Evolutionary conservation across 2,329 filamentous ascomycete species (phyloP).

Genomic region (Helotiales sp.): DNA sequence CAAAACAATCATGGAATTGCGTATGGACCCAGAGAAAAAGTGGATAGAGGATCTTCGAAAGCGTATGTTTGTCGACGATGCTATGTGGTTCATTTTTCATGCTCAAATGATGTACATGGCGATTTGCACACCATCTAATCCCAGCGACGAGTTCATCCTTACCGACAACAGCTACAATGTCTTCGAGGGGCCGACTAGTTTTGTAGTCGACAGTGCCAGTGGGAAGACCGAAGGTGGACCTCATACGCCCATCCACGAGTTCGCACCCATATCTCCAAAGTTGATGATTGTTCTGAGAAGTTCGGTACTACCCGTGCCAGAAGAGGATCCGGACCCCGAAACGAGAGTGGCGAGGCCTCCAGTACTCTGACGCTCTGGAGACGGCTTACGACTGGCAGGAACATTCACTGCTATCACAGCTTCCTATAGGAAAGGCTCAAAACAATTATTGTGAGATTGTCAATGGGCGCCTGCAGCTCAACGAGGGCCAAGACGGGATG

Average conservation of each 20-base stretch:
- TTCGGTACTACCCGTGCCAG: constrained; percentile 20
- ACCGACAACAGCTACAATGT: constrained; percentile 36
- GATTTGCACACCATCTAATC: constrained; percentile 32
- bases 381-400: background rate
- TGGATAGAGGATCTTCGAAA: constrained; percentile 33
- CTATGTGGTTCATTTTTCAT: constrained; percentile 33
- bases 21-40: constrained; percentile 29
- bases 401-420: constrained; percentile 12
- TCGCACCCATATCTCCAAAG: constrained; percentile 26
- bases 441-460: constrained; percentile 18
- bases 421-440: constrained; percentile 18
- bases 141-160: constrained; percentile 36
- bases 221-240: constrained; percentile 6
- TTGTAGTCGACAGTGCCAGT: constrained; percentile 1
- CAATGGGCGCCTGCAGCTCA: constrained; percentile 9
- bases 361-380: background rate
- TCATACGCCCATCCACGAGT: constrained; percentile 9
- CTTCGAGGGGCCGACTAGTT: constrained; percentile 29
- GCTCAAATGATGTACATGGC: constrained; percentile 32
- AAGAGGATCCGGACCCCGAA: constrained; percentile 21
- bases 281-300: constrained; percentile 29
- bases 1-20: constrained; percentile 32
- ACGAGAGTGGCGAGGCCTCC: background rate
- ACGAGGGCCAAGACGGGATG: background rate
- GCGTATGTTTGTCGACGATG: constrained; percentile 34